A percentile compares a stretch with the other conserved stretches of the same genome.
Conservation (phyloP, 805 yeast species). For the Pichia exigua region DNA sequence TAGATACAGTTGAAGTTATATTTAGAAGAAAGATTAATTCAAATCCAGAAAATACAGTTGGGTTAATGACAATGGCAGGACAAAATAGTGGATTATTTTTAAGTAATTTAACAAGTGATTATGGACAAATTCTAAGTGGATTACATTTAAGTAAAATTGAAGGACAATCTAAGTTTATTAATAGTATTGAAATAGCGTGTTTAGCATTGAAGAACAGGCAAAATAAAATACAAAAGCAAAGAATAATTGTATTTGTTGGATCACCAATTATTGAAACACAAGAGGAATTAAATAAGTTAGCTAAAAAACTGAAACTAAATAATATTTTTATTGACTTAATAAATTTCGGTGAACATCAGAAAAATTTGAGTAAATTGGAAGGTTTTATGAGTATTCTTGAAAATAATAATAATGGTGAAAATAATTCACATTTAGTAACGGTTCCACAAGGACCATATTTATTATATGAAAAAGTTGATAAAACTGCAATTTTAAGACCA, state of each 20-base stretch:
- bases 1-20: slow-evolving; percentile 79
- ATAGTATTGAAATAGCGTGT: slow-evolving; percentile 89
- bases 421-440: slow-evolving; percentile 74
- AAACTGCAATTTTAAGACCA: slow-evolving; percentile 65
- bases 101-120: slow-evolving; percentile 79
- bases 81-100: slow-evolving; percentile 69
- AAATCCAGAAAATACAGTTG: slow-evolving; percentile 93
- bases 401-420: slow-evolving; percentile 17
- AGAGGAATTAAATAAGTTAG: slow-evolving; percentile 71
- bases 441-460: slow-evolving; percentile 84
- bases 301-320: slow-evolving; percentile 89
- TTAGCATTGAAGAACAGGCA: slow-evolving; percentile 94
- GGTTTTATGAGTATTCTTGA: slow-evolving; percentile 60
- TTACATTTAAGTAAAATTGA: slow-evolving; percentile 68
- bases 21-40: slow-evolving; percentile 80
- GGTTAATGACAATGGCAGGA: slow-evolving; percentile 84
- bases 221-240: slow-evolving; percentile 83
- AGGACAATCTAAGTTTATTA: slow-evolving; percentile 61
- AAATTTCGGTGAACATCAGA: slow-evolving; percentile 83
- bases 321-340: slow-evolving; percentile 83
- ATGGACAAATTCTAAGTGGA: slow-evolving; percentile 78
- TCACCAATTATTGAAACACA: slow-evolving; percentile 68
- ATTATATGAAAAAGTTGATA: slow-evolving; percentile 70
- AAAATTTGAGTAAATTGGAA: slow-evolving; percentile 71
- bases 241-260: slow-evolving; percentile 86